These are phyloP conservation scores for Astrocystis sublimbata DNA, from an alignment of 495 filamentous ascomycete genomes.

Conservation along the genomic window DNA sequence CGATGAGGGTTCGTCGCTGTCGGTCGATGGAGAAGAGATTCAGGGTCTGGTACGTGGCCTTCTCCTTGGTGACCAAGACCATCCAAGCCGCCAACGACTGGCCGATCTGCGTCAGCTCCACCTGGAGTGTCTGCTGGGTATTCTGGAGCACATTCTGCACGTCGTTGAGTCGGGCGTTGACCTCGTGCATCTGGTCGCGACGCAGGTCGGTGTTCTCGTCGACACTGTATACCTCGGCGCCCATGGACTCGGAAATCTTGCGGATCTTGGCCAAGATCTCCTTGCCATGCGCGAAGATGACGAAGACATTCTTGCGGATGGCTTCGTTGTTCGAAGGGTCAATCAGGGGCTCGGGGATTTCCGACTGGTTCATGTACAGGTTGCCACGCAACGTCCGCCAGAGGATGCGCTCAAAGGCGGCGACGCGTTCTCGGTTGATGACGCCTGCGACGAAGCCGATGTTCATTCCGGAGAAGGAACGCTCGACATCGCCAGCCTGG, in stretches of 20 bases:
- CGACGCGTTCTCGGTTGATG: slow-evolving; percentile 89
- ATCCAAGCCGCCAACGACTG: slow-evolving; percentile 91
- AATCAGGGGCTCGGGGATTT: slow-evolving; percentile 92
- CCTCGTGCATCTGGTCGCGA: slow-evolving; percentile 92
- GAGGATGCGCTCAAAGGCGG: slow-evolving; percentile 92
- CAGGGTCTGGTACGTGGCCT: slow-evolving; percentile 94
- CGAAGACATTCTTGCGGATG: slow-evolving; percentile 95
- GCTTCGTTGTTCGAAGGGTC: slow-evolving; percentile 90
- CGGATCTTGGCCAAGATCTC: slow-evolving; percentile 98
- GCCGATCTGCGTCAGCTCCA: slow-evolving; percentile 88
- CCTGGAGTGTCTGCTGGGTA: slow-evolving; percentile 93
- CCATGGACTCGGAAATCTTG: slow-evolving; percentile 96
- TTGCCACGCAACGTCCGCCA: slow-evolving; percentile 97
- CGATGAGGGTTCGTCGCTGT: slow-evolving; percentile 91
- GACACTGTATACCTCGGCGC: slow-evolving; percentile 91
- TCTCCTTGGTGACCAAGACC: slow-evolving; percentile 96
- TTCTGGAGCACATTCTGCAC: slow-evolving; percentile 88
- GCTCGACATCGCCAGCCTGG: slow-evolving; percentile 73
- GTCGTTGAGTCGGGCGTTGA: slow-evolving; percentile 88
- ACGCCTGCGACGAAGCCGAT: slow-evolving; percentile 99
- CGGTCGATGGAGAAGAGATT: slow-evolving; percentile 97
- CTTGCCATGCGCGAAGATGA: slow-evolving; percentile 98
- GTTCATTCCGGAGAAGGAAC: slow-evolving; percentile 92
- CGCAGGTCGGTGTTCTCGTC: slow-evolving; percentile 95
- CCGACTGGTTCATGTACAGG: slow-evolving; percentile 99